Evolutionary conservation across 1,284 basidiomycete species (phyloP).

Genomic region (Psilocybe mexicana): DNA sequence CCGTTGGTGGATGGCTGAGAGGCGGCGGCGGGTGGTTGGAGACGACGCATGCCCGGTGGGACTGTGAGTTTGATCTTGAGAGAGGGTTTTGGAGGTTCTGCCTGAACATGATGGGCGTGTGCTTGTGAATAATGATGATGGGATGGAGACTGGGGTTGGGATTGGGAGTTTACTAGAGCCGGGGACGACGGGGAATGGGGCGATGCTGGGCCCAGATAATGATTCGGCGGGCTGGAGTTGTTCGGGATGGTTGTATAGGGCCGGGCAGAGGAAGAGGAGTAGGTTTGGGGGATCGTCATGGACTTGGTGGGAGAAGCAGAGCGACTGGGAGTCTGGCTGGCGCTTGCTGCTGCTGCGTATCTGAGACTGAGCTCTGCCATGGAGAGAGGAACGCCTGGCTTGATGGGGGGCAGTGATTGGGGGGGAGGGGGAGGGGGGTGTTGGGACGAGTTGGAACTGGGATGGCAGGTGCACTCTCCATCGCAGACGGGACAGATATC

Average conservation of each 20-base stretch:
- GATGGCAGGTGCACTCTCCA: constrained; percentile 74
- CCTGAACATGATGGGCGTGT: too few relatives aligned
- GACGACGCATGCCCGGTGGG: constrained; percentile 49
- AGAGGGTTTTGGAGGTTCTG: constrained; percentile 32
- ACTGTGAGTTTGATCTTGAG: constrained; percentile 79
- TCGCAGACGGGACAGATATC: constrained; percentile 86
- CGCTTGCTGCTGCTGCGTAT: constrained; percentile 17
- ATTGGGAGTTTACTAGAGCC: too few relatives aligned
- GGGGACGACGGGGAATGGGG: too few relatives aligned
- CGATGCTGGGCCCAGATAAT: background rate
- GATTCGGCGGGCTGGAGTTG: constrained; percentile 20
- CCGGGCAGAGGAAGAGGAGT: constrained; percentile 20
- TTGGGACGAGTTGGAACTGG: constrained; percentile 27
- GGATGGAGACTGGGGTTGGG: too few relatives aligned
- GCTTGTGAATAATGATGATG: too few relatives aligned
- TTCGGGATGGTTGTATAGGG: constrained; percentile 12
- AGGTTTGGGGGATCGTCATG: constrained; percentile 3
- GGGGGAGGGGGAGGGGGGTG: constrained; percentile 9
- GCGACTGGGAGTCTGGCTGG: constrained; percentile 1
- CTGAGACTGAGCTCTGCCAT: constrained; percentile 34
- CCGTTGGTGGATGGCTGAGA: too few relatives aligned
- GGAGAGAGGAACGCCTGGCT: constrained; percentile 28
- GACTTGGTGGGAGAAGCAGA: background rate
- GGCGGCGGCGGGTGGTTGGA: background rate
- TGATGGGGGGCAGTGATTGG: constrained; percentile 12